phyloP scores from a whole-genome alignment of 2,329 filamentous ascomycete species.

The Xenoacremonium recifei region DNA sequence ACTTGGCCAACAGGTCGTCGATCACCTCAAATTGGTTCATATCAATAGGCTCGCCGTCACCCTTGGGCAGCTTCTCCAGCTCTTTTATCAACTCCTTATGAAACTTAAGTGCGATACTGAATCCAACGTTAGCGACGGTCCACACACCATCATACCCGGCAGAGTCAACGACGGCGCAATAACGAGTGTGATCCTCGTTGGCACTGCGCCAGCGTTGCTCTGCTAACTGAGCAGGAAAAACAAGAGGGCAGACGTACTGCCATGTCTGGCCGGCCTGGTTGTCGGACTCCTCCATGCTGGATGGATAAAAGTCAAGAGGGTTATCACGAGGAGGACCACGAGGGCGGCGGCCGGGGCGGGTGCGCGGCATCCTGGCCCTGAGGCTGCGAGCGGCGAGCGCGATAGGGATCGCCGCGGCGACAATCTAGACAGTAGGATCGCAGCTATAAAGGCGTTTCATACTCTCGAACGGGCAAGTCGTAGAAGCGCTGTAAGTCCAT shows the following conservation, averaged over 20 bases:
- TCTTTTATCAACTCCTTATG: conserved; percentile 43
- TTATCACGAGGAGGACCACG: background rate
- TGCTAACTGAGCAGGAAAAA: too few relatives aligned
- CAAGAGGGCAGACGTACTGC: conserved; percentile 36
- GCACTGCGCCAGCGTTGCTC: too few relatives aligned
- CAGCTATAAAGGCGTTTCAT: conserved; percentile 32
- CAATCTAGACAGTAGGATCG: conserved; percentile 17
- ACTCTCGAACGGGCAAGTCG: conserved; percentile 30
- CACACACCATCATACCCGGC: too few relatives aligned
- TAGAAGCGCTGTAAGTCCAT: conserved; percentile 32
- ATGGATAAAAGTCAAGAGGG: background rate
- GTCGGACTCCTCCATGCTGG: conserved; percentile 14
- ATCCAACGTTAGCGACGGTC: too few relatives aligned
- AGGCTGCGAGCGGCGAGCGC: conserved; percentile 14
- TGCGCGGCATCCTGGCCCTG: conserved; percentile 19
- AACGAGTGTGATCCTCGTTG: too few relatives aligned
- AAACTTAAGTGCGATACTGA: conserved; percentile 42
- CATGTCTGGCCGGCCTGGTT: conserved; percentile 36
- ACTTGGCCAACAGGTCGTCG: conserved; percentile 43
- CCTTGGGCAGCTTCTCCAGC: conserved; percentile 40
- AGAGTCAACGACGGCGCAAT: too few relatives aligned
- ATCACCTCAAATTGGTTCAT: conserved; percentile 43
- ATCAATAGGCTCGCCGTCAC: conserved; percentile 34
- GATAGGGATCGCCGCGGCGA: conserved; percentile 10
- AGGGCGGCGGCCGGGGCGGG: conserved; percentile 5